Evolutionary conservation across 1,284 basidiomycete species (phyloP).

Genomic region (Ganoderma resinaceum): DNA sequence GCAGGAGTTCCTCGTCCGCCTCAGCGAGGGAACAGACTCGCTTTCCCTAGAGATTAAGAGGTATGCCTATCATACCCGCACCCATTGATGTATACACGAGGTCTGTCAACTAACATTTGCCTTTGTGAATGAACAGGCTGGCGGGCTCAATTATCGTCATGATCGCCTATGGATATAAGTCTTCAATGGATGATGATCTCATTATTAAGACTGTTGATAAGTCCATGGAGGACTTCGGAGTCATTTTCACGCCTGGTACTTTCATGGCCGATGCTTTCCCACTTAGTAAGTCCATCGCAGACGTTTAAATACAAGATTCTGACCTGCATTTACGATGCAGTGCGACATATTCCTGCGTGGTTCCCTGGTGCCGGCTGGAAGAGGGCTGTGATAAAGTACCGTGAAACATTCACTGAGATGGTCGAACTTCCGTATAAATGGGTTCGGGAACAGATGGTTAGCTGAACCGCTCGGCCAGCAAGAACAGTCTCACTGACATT

Average conservation of each 20-base stretch:
- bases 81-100: neutral
- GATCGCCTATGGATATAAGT: slow-evolving; percentile 45
- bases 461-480: neutral
- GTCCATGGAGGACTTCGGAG: slow-evolving; percentile 39
- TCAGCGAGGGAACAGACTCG: slow-evolving; percentile 31
- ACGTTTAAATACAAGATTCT: neutral
- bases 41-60: slow-evolving; percentile 35
- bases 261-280: slow-evolving; percentile 43
- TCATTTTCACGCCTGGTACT: slow-evolving; percentile 36
- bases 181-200: slow-evolving; percentile 38
- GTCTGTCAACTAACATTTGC: slow-evolving; percentile 12
- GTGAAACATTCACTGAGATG: slow-evolving; percentile 30
- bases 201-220: slow-evolving; percentile 42
- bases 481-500: neutral
- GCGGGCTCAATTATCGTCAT: slow-evolving; percentile 43
- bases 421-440: slow-evolving; percentile 32
- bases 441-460: slow-evolving; percentile 35
- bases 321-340: slow-evolving; percentile 18
- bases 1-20: slow-evolving; percentile 30
- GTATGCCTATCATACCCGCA: slow-evolving; percentile 26
- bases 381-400: slow-evolving; percentile 28
- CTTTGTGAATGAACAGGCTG: slow-evolving; percentile 28
- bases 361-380: slow-evolving; percentile 40
- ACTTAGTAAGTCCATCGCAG: slow-evolving; percentile 30
- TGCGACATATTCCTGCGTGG: slow-evolving; percentile 38